Conservation (phyloP, 1,139 yeast genomes). For the Ashbya aceris region DNA sequence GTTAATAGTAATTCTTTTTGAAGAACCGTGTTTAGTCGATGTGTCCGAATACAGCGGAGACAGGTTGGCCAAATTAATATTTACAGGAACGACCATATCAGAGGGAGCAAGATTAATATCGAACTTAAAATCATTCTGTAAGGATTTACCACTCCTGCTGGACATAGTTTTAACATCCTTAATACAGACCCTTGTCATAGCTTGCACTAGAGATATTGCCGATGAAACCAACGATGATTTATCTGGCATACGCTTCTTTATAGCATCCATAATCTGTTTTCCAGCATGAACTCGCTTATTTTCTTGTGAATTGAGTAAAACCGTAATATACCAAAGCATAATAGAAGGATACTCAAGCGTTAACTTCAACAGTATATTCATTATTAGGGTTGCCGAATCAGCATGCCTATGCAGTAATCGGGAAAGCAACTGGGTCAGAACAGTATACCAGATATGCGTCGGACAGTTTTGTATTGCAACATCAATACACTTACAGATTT, state of each 20-base stretch:
- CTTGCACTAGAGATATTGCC: conserved; percentile 20
- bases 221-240: conserved; percentile 10
- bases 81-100: conserved; percentile 72
- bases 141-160: conserved; percentile 29
- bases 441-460: conserved; percentile 68
- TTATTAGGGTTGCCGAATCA: conserved; percentile 48
- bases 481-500: conserved; percentile 39
- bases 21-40: conserved; percentile 36
- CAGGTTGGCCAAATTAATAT: conserved; percentile 57
- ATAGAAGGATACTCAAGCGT: conserved; percentile 67
- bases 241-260: conserved; percentile 12
- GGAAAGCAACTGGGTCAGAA: conserved; percentile 77
- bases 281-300: conserved; percentile 48
- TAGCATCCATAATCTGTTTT: conserved; percentile 33
- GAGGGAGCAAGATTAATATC: conserved; percentile 44
- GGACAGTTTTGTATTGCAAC: conserved; percentile 43
- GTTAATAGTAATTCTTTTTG: conserved; percentile 57
- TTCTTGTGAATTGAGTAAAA: conserved; percentile 64
- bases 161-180: conserved; percentile 24
- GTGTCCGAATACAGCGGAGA: conserved; percentile 55
- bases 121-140: conserved; percentile 42
- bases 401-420: conserved; percentile 60
- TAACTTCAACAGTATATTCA: conserved; percentile 47
- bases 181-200: conserved; percentile 26
- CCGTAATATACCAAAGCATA: conserved; percentile 75